A percentile compares a stretch with the other conserved stretches of the same genome.
Evolutionary conservation across 768 basidiomycete species (phyloP).

Genomic region (Mycena leptocephala): DNA sequence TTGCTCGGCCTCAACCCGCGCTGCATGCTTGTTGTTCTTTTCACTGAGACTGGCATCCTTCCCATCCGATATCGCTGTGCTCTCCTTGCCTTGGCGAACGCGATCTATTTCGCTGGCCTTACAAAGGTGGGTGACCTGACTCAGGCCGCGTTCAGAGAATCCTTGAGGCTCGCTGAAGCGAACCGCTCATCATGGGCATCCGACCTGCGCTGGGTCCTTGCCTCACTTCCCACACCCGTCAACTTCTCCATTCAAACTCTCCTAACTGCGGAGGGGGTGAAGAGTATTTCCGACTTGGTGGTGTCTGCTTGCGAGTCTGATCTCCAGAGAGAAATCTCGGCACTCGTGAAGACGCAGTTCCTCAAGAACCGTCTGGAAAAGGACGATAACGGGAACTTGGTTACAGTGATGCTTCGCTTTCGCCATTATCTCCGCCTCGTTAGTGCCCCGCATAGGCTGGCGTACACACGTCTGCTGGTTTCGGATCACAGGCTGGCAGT

Average conservation of each 20-base stretch:
- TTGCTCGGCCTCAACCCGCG: background rate
- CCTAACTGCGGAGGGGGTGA: background rate
- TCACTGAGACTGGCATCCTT: background rate
- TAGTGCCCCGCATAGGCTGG: background rate
- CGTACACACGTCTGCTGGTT: conserved; percentile 1
- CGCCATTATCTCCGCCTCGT: conserved; percentile 1
- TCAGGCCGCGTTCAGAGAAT: background rate
- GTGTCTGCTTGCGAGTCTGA: too few relatives aligned
- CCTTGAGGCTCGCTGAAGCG: background rate
- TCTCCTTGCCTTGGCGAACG: background rate
- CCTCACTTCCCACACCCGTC: background rate
- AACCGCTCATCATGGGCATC: background rate
- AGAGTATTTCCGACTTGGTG: too few relatives aligned
- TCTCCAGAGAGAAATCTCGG: background rate
- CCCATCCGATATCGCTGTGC: background rate
- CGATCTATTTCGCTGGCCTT: background rate
- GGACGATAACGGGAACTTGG: too few relatives aligned
- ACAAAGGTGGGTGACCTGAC: background rate
- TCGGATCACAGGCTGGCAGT: conserved; percentile 10
- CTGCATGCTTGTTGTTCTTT: background rate
- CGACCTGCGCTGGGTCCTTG: background rate
- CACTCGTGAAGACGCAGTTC: background rate
- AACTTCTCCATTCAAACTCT: background rate
- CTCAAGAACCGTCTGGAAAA: too few relatives aligned
- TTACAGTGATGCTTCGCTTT: background rate